Evolutionary conservation across 2,329 filamentous ascomycete species (phyloP), one percentile per base, ranked within the genome.

Genomic region (Colletotrichum abscissum): DNA sequence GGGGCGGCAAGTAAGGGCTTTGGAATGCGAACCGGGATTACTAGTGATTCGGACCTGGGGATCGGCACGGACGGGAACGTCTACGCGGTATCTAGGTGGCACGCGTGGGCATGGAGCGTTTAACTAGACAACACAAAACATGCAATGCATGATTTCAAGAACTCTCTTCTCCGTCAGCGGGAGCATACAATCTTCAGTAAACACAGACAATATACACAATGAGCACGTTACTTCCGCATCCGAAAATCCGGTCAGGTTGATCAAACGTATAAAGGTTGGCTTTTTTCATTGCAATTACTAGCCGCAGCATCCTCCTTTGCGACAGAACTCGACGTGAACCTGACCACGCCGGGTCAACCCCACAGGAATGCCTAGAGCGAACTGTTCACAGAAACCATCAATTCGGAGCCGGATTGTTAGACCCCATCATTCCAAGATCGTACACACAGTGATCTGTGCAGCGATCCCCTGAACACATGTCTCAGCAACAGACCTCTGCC

Each of bases 281-380:
- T 56, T 55, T 56, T 55, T 59, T 28, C 16, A 56, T 64, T 70
- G 59, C 54, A 57, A 59, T 65, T 42, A 63, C 62, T 35, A 64
- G 58, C 52, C 65, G 54, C 33, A 49, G 63, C 28, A 63, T 52
- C 57, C 33, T 63, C 49, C 65, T 54, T 57, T 52, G 49, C 64
- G 28, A 42, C 58, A 16, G 65, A 62, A 59, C 24, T 52, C 57
- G 28, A 26, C 63, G 12, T 46, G 22, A 33, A 54, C 69, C 38
- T 22, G 69, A 42, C 52, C 58, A 59, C 58, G 58, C 38, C 65
- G 52, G 30, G 58, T 52, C 28, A 28, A 22, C 6, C 30, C 55
- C 67, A 52, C 24, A 35, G 33, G 26, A 42, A 35, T 60, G 55
- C 66, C 42, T 55, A 7, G 62, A n/a, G 49, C 26, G 19, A n/a